Conservation (phyloP, 768 basidiomycete species). For the Boletellus emodensis region DNA sequence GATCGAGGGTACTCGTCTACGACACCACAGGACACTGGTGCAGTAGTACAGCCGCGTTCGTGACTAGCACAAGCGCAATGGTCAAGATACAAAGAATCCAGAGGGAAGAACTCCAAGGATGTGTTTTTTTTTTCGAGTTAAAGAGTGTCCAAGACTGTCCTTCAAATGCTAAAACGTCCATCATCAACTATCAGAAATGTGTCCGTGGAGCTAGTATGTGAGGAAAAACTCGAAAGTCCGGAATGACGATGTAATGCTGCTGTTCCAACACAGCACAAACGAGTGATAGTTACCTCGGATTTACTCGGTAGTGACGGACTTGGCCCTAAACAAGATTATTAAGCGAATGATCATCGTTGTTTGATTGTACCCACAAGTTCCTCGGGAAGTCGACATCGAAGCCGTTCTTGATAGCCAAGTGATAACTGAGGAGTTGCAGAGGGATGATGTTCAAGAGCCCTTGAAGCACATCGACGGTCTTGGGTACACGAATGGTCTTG, state of each 20-base stretch:
- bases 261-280: neutral
- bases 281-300: neutral
- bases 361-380: slow-evolving; percentile 65
- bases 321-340: slow-evolving; percentile 46
- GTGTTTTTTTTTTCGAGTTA: neutral
- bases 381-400: slow-evolving; percentile 98
- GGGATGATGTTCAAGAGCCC: slow-evolving; percentile 96
- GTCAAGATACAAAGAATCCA: neutral
- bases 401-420: slow-evolving; percentile 91
- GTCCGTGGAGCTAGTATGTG: slow-evolving; percentile 20
- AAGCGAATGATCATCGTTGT: slow-evolving; percentile 4
- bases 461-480: slow-evolving; percentile 92
- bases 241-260: neutral
- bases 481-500: slow-evolving; percentile 91
- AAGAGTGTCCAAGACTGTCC: slow-evolving; percentile 12
- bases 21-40: neutral
- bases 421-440: slow-evolving; percentile 92
- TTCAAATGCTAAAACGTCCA: slow-evolving; percentile 26
- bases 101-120: neutral
- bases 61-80: neutral
- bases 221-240: slow-evolving; percentile 16
- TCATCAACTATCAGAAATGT: slow-evolving; percentile 23
- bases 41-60: neutral
- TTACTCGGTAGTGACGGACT: slow-evolving; percentile 75
- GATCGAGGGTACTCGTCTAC: neutral